A percentile compares a stretch with the other conserved stretches of the same genome.
Conservation (phyloP, 495 filamentous ascomycete genomes). For the Penicillium atrosanguineum region DNA sequence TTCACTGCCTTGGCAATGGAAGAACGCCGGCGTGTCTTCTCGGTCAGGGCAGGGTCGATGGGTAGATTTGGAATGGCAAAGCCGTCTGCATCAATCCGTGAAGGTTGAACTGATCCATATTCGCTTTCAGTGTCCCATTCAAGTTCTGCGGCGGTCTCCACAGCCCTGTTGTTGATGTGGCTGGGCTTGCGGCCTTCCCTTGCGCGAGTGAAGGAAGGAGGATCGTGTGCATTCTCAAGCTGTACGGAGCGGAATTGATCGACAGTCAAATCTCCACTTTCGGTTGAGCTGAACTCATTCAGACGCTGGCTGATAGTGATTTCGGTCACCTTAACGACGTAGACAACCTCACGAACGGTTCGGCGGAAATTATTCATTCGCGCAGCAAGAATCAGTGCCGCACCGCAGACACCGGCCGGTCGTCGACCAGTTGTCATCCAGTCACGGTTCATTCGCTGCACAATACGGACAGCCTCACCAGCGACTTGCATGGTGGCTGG, state of each 20-base stretch:
- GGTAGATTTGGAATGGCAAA: conserved; percentile 49
- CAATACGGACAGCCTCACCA: conserved; percentile 77
- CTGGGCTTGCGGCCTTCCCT: conserved; percentile 44
- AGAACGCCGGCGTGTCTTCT: conserved; percentile 17
- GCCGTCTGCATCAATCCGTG: conserved; percentile 45
- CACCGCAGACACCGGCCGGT: conserved; percentile 91
- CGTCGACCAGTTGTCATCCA: conserved; percentile 94
- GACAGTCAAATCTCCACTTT: conserved; percentile 75
- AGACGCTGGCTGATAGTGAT: conserved; percentile 85
- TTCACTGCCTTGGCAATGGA: conserved; percentile 24
- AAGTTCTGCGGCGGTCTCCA: conserved; percentile 48
- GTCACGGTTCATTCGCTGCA: conserved; percentile 89
- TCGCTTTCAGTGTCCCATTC: conserved; percentile 36
- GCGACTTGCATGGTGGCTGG: conserved; percentile 73
- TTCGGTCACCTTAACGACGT: conserved; percentile 92
- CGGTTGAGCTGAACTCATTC: conserved; percentile 82
- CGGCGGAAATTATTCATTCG: conserved; percentile 97
- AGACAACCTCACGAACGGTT: conserved; percentile 88
- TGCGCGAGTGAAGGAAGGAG: conserved; percentile 75
- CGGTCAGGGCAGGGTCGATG: conserved; percentile 43
- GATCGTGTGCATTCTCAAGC: conserved; percentile 67
- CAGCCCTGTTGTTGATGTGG: conserved; percentile 35
- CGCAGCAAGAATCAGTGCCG: conserved; percentile 88
- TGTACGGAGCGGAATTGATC: conserved; percentile 77
- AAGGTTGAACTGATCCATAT: conserved; percentile 24